phyloP scores from a whole-genome alignment of 495 filamentous ascomycete species.

The Chaetomium cochliodes region DNA sequence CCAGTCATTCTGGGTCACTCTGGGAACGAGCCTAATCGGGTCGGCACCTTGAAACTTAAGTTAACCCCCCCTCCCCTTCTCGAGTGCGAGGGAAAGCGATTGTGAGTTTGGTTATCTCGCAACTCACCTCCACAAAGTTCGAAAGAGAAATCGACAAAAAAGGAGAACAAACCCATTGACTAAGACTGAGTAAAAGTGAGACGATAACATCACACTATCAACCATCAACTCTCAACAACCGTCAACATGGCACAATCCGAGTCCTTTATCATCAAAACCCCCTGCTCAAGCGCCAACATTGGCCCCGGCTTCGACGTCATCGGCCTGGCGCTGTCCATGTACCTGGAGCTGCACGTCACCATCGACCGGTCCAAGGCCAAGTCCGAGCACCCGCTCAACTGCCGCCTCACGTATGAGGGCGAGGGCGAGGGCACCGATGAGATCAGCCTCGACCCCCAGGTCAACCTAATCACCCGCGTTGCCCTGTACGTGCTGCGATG shows the following conservation, averaged over 20 bases:
- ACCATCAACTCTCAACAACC: not conserved
- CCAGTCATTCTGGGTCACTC: not conserved
- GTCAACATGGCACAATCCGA: conserved; percentile 34
- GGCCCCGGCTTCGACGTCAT: conserved; percentile 97
- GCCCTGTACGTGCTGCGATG: conserved; percentile 91
- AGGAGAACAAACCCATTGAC: too few species aligned
- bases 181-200: not conserved
- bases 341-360: conserved; percentile 78
- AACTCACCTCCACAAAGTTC: too few species aligned
- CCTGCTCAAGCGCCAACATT: conserved; percentile 94
- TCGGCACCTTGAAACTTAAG: not conserved
- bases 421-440: conserved; percentile 68
- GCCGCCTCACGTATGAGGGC: conserved; percentile 84
- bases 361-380: conserved; percentile 53
- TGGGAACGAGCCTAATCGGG: too few species aligned
- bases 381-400: conserved; percentile 71
- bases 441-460: conserved; percentile 72
- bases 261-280: conserved; percentile 62
- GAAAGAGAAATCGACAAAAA: too few species aligned
- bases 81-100: too few species aligned
- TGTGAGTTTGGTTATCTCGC: too few species aligned
- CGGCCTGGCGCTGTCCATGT: conserved; percentile 86
- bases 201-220: not conserved
- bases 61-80: not conserved
- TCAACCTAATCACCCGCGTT: conserved; percentile 86